Base-by-base conservation (phyloP, 768 basidiomycete genomes). In the Boletus vinaceobasis region DNA sequence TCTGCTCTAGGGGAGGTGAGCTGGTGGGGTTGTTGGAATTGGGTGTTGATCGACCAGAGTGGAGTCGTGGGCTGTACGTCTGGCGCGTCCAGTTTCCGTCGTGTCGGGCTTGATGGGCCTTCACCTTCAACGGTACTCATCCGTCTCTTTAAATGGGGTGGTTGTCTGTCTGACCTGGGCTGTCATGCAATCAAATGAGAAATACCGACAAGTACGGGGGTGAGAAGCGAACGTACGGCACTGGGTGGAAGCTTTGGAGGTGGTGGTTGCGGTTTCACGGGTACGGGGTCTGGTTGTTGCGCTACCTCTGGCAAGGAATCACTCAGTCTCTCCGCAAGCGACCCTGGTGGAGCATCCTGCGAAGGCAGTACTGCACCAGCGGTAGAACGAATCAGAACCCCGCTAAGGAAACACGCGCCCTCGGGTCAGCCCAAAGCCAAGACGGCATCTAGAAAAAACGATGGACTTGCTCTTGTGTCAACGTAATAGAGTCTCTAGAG, bases 381-480 rank as follows among this genome's bases (percentile, higher is more conserved):
- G 10, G 63, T 67, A 3, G 64, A 50, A 47, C 51, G 19, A 43
- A 67, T 50, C 32, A 52, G 7, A 8, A 50, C 31, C 13, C 56
- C 66, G 27, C 65, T 67, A 7, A 15, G n/a, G 31, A 43, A 36
- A 17, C n/a, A 49, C 31, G 31, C 21, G 10, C 33, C 27, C 19
- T 37, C 14, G 11, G 11, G 44, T 65, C 54, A 67, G 63, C n/a
- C n/a, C 39, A 49, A 48, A 39, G 27, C 14, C n/a, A 23, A 21
- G 5, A n/a, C 1, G 10, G 7, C 35, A 33, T n/a, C 13, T 26
- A 55, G 29, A 32, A 51, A 57, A n/a, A 38, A n/a, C 8, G 39
- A 38, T 31, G 17, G 43, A 63, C 65, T 58, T 46, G 51, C 65
- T 68, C 61, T 54, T 65, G 65, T 6, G 35, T 55, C 57, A 67